A percentile compares a stretch with the other conserved stretches of the same genome.
Conservation (phyloP, 2,329 filamentous ascomycete genomes). For the Ploettnerulaceae sp. region DNA sequence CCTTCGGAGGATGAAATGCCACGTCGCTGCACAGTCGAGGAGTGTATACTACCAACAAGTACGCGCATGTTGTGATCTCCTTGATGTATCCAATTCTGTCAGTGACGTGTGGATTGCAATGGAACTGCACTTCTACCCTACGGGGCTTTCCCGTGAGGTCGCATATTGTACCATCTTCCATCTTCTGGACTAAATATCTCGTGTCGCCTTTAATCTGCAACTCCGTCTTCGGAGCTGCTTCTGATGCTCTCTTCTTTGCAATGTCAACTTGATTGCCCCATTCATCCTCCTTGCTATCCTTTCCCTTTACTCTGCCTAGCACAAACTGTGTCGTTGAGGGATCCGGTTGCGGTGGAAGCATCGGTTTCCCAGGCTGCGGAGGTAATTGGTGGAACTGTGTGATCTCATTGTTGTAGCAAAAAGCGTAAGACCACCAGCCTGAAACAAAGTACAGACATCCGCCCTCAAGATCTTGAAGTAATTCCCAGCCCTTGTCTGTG, state of each 20-base stretch:
- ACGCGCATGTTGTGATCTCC: slow-evolving; percentile 65
- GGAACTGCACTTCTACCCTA: slow-evolving; percentile 58
- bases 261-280: slow-evolving; percentile 31
- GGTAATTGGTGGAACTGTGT: slow-evolving; percentile 69
- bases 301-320: slow-evolving; percentile 50
- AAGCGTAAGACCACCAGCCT: slow-evolving; percentile 74
- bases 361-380: slow-evolving; percentile 53
- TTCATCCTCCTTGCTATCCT: slow-evolving; percentile 34
- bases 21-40: slow-evolving; percentile 69
- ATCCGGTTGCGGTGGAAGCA: slow-evolving; percentile 63
- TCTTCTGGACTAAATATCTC: slow-evolving; percentile 63
- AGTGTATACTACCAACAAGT: slow-evolving; percentile 70
- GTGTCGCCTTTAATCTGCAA: slow-evolving; percentile 62
- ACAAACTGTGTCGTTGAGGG: slow-evolving; percentile 57
- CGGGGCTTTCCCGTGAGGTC: slow-evolving; percentile 65
- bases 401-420: slow-evolving; percentile 67
- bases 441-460: slow-evolving; percentile 66
- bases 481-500: slow-evolving; percentile 61
- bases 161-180: slow-evolving; percentile 62
- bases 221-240: slow-evolving; percentile 38
- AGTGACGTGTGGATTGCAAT: slow-evolving; percentile 57
- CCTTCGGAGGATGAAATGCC: slow-evolving; percentile 65
- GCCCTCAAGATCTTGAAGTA: slow-evolving; percentile 62
- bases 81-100: slow-evolving; percentile 70
- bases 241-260: slow-evolving; percentile 21